Evolutionary conservation across 1,284 basidiomycete genomes (phyloP), one percentile per base, ranked within the genome.

Genomic region (Ceratobasidium sp.): DNA sequence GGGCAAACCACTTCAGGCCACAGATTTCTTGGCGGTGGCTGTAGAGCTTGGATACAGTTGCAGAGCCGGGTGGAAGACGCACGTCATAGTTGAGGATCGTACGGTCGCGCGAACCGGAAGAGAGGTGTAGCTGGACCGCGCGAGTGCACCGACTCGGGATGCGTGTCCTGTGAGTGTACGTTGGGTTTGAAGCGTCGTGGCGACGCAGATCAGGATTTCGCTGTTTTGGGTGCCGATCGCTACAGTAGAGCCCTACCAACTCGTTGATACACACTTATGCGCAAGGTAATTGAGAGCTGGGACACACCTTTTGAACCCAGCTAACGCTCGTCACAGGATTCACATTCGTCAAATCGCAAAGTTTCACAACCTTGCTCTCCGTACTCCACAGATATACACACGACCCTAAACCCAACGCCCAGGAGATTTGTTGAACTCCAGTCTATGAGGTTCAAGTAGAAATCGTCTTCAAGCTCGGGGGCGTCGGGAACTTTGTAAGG

Each of bases 361-460:
- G 84, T 80, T 97, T 96, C 41, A 91, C 94, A 0, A 99, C 97
- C 11, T 88, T 88, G 67, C 95, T 98, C 76, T 95, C 91, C 11
- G 97, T 97, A 13, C 92, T 94, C 98, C 98, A 99, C 1, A 98
- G 88, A 80, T 99, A 99, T 3, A 99, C 96, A 75, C 94, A 96
- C 0, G 90, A 86, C 2, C 93, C 94, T 2, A 2, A 99, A 86
- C 0, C 96, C 98, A 1, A 99, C 98, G 13, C 93, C 96, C 0
- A 99, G 88, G 0, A 98, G 89, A 79, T 99, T 98, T 8, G 94
- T 96, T 66, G 90, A 92, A 1, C 93, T 95, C 97, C 98, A 99
- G 76, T 98, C 97, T 18, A 99, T 96, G 18, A 99, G 87, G 79
- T 99, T 99, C 75, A 99, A 90, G 79, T 99, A 99, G 82, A 98